A percentile compares a stretch with the other conserved stretches of the same genome.
phyloP scores from a whole-genome alignment of 106 monocot genomes.

The Dendrobium catenatum region DNA sequence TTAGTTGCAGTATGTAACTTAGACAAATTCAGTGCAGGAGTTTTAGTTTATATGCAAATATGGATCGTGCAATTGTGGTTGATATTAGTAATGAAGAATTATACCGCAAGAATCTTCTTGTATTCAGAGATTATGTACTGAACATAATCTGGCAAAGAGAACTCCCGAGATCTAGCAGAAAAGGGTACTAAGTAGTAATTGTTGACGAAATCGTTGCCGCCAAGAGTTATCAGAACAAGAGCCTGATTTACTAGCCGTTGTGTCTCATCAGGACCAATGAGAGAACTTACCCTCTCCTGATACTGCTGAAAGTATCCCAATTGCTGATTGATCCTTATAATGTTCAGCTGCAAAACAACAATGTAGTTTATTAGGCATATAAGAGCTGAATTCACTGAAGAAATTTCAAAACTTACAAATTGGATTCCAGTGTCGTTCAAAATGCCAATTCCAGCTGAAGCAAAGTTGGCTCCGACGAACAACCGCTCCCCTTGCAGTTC shows the following conservation, averaged over 20 bases:
- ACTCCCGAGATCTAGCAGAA: conserved; percentile 55
- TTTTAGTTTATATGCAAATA: too few species aligned
- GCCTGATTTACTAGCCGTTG: conserved; percentile 35
- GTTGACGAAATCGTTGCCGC: conserved; percentile 82
- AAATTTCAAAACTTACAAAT: conserved; percentile 34
- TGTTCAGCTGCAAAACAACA: conserved; percentile 43
- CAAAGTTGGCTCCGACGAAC: conserved; percentile 71
- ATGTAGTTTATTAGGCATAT: not conserved
- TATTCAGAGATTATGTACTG: conserved; percentile 57
- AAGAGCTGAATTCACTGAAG: too few species aligned
- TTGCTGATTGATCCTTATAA: conserved; percentile 58
- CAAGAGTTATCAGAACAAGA: conserved; percentile 65
- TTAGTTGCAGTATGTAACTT: not conserved
- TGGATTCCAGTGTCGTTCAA: conserved; percentile 84
- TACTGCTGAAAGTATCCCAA: conserved; percentile 61
- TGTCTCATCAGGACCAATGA: conserved; percentile 32
- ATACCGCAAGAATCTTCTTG: conserved; percentile 57
- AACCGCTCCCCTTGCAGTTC: conserved; percentile 44
- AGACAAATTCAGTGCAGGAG: too few species aligned
- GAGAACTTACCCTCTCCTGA: conserved; percentile 38
- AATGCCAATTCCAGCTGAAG: conserved; percentile 74
- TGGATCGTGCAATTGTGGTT: not conserved
- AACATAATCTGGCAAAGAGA: conserved; percentile 58
- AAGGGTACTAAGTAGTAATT: conserved; percentile 72
- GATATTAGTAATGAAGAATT: not conserved